These are phyloP conservation scores for Xylaria nigripes DNA, from an alignment of 495 filamentous ascomycete species.

Conservation along the genomic window DNA sequence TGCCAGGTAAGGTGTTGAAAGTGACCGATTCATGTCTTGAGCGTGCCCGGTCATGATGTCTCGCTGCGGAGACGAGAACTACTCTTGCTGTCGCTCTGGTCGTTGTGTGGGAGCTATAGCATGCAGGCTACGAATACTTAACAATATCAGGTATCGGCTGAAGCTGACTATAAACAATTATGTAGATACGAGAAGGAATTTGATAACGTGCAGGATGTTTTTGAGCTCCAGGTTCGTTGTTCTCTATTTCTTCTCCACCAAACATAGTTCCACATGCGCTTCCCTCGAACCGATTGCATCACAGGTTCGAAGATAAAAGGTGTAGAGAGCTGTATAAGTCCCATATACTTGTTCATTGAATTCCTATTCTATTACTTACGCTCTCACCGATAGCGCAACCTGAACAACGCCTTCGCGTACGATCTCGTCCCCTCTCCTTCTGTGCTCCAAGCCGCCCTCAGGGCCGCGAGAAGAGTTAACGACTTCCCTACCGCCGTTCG, in stretches of 20 bases:
- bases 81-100: neutral
- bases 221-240: slow-evolving; percentile 90
- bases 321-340: neutral
- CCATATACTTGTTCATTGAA: neutral
- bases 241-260: neutral
- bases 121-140: slow-evolving; percentile 21
- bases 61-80: neutral
- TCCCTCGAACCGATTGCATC: slow-evolving; percentile 11
- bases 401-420: slow-evolving; percentile 99
- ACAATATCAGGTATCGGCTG: neutral
- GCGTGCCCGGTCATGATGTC: neutral
- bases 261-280: slow-evolving; percentile 1
- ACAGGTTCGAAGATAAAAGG: neutral
- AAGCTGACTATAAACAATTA: slow-evolving; percentile 20
- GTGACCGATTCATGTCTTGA: neutral
- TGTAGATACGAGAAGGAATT: slow-evolving; percentile 98
- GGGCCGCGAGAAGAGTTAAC: slow-evolving; percentile 89
- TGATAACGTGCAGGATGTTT: slow-evolving; percentile 93
- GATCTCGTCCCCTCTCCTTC: slow-evolving; percentile 93
- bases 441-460: slow-evolving; percentile 84
- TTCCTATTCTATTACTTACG: slow-evolving; percentile 7
- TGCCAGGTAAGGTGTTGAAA: slow-evolving; percentile 64
- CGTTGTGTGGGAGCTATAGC: slow-evolving; percentile 17
- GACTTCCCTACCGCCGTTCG: slow-evolving; percentile 97
- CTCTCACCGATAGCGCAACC: slow-evolving; percentile 63